Conservation (phyloP, 768 basidiomycete species). For the Mycena rebaudengoi region DNA sequence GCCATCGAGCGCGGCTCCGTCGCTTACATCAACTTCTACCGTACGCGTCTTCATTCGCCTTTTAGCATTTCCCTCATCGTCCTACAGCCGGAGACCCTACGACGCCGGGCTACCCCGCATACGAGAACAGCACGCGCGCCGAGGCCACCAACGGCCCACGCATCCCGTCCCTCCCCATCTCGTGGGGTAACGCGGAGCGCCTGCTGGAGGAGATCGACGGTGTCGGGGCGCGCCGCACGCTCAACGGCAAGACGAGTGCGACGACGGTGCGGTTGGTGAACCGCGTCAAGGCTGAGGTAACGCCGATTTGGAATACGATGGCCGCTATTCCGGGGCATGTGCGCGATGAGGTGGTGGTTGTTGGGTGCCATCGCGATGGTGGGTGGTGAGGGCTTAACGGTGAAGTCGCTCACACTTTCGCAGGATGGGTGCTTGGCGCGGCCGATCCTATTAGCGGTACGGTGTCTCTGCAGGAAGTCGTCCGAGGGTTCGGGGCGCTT, state of each 20-base stretch:
- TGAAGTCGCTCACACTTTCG: neutral
- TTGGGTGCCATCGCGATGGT: conserved; percentile 94
- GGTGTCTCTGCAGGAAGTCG: conserved; percentile 77
- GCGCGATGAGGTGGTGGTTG: conserved; percentile 83
- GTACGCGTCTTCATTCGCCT: neutral
- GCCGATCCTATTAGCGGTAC: conserved; percentile 85
- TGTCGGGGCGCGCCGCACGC: conserved; percentile 34
- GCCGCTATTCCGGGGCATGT: conserved; percentile 85
- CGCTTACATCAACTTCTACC: conserved; percentile 70
- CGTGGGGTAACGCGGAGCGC: conserved; percentile 82
- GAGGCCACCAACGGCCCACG: conserved; percentile 69
- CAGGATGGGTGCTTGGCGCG: conserved; percentile 83
- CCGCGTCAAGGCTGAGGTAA: conserved; percentile 79
- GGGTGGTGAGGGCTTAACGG: conserved; percentile 20
- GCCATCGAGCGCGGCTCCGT: conserved; percentile 90
- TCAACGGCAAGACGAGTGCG: conserved; percentile 60
- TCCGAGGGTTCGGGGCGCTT: conserved; percentile 77
- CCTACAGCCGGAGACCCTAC: conserved; percentile 71
- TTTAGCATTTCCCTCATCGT: neutral
- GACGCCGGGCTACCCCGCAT: conserved; percentile 89
- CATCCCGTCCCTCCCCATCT: conserved; percentile 91
- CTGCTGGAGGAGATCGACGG: conserved; percentile 66
- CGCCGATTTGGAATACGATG: conserved; percentile 92
- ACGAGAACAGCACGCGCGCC: conserved; percentile 76
- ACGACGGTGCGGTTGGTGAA: conserved; percentile 62